Evolutionary conservation across 305 asterid genomes (phyloP), one percentile per base, ranked within the genome.

Genomic region (Solanum hybrid): DNA sequence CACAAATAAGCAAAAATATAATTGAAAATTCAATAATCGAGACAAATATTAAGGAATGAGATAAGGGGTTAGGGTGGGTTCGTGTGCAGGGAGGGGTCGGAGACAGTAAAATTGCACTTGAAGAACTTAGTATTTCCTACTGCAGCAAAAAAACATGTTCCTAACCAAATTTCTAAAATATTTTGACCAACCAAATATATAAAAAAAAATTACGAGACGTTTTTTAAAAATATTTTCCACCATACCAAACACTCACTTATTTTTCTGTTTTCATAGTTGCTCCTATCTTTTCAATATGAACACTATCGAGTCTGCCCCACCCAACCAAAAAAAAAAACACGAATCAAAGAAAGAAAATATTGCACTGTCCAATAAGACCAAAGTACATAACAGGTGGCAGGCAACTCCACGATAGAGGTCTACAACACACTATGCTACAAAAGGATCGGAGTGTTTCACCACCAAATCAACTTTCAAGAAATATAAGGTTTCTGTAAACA

Each of bases 131-230:
- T 61, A 61, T 20, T 61, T 61, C 72, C 72, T 20, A 7, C 26
- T 61, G 24, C 72, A 4, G 38, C 15, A 6, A 17, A 17, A 57
- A 0, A 57, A 0, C 0, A 17, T 57, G 72, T 26, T 72, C 79
- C 9, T 10, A 68, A 10, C 1, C 14, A 68, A 68, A 68, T 68
- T 68, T 68, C 7, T 10, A 10, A n/a, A 68, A 68, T n/a, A 68
- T 24, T 68, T 68, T 68, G 14, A 68, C 31, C 29, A 68, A 68
- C 0, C 3, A n/a, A n/a, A 68, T 0, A 68, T 68, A n/a, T 3
- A 57, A 14, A 0, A 57, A 33, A 33, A 33, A 22, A 1, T n/a
- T 65, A 22, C 27, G 0, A 0, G 0, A 68, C 0, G 27, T 65
- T 8, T 65, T 22, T 0, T 65, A 0, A 51, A 15, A 65, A 22